Base-by-base conservation (phyloP, 192 early-diverging fungal species). In the Mortierella claussenii region DNA sequence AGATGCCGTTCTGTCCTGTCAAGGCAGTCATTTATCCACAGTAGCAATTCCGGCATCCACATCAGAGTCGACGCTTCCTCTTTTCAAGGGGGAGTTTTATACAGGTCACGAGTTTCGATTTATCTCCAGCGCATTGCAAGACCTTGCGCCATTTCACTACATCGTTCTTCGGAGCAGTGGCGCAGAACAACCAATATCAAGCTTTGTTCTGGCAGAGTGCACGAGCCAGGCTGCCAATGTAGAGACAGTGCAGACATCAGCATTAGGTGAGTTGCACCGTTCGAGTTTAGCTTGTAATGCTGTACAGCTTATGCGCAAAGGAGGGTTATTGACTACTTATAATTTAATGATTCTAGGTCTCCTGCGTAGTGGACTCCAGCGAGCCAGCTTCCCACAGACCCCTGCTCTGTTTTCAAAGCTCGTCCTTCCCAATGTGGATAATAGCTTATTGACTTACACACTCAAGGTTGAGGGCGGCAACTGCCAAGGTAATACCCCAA, bases 401-500 rank as follows among this genome's bases (percentile, higher is more conserved):
- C 36, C 68, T 0, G 40, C 75, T 2, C 37, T 86, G 36, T 48
- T 80, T 2, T 82, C 86, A 8, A 61, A 58, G 23, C 33, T 88
- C 20, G 76, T 64, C 30, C 66, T 88, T 21, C 83, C 87, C 1
- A 73, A 81, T 20, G 69, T 88, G n/a, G 82, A 85, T 47, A 86
- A 65, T 42, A 76, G 81, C 32, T 53, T 88, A 27, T 55, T 88
- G 11, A 79, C 85, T 2, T 88, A 86, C 44, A 82, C 81, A 31
- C 58, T 88, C 10, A 70, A 69, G n/a, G 64, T 88, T 13, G 54
- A 44, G 30, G 79, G 78, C 28, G 61, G 73, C 7, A 60, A 59
- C 32, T 82, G 80, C 37, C 7, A 40, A 50, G 75, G 69, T 69
- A 78, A 79, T 58, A 28, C n/a, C 6, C n/a, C n/a, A n/a, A n/a